Conservation (phyloP, 2,329 filamentous ascomycete genomes). For the Alternaria brassicae region DNA sequence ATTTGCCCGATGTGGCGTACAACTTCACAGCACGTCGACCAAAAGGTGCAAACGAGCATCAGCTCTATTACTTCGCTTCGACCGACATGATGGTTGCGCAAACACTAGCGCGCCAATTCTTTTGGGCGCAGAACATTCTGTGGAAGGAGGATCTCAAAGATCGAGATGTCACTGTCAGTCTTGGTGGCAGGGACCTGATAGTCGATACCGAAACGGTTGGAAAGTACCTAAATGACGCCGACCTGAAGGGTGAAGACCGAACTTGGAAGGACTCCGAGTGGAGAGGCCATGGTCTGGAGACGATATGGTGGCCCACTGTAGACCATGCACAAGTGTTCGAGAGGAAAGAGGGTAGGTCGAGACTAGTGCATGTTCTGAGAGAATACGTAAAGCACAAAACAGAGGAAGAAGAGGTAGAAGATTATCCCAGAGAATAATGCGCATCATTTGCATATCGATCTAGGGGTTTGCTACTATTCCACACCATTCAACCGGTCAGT, state of each 20-base stretch:
- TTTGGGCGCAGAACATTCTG: slow-evolving; percentile 73
- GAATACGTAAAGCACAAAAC: slow-evolving; percentile 29
- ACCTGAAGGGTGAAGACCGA: slow-evolving; percentile 37
- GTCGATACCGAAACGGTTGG: slow-evolving; percentile 67
- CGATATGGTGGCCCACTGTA: slow-evolving; percentile 66
- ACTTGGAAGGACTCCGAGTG: slow-evolving; percentile 47
- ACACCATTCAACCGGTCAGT: slow-evolving; percentile 3
- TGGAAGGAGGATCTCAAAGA: slow-evolving; percentile 70
- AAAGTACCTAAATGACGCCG: slow-evolving; percentile 60
- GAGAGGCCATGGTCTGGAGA: slow-evolving; percentile 58
- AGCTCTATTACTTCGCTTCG: slow-evolving; percentile 74
- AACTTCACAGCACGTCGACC: slow-evolving; percentile 63
- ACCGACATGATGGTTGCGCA: slow-evolving; percentile 72
- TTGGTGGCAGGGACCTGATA: slow-evolving; percentile 69
- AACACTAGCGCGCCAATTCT: slow-evolving; percentile 70
- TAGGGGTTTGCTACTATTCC: neutral
- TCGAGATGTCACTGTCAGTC: slow-evolving; percentile 62
- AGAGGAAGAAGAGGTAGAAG: slow-evolving; percentile 15
- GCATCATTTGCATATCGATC: neutral
- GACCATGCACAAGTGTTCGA: slow-evolving; percentile 67
- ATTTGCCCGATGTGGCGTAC: slow-evolving; percentile 73
- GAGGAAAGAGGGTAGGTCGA: slow-evolving; percentile 30
- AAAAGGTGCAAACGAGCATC: slow-evolving; percentile 68
- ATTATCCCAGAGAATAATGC: neutral
- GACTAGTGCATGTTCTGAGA: slow-evolving; percentile 35